phyloP scores from a whole-genome alignment of 73 alveolate genomes.

The Durusdinium trenchii region DNA sequence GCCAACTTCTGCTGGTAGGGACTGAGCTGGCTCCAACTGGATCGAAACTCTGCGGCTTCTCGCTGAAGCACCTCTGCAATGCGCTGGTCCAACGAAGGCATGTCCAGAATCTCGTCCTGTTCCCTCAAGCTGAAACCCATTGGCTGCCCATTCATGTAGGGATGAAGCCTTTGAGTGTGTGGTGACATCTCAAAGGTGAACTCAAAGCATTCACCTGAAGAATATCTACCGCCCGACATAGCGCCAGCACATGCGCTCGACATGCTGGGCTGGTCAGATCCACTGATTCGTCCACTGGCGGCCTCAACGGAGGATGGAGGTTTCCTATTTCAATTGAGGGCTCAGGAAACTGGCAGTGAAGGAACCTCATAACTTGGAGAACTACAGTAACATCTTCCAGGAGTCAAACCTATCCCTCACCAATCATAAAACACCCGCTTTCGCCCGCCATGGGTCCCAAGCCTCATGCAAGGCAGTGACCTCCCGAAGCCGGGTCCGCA shows the following conservation, averaged over 20 bases:
- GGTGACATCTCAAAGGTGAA: conserved; percentile 80
- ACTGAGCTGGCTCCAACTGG: conserved; percentile 12
- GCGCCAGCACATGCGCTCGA: too few relatives aligned
- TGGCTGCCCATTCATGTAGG: neutral
- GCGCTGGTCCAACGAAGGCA: neutral
- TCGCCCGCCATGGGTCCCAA: too few relatives aligned
- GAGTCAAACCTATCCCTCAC: too few relatives aligned
- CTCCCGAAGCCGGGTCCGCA: conserved; percentile 39
- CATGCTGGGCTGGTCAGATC: too few relatives aligned
- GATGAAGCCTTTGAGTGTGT: conserved; percentile 55
- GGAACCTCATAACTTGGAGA: too few relatives aligned
- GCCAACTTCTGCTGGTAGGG: conserved; percentile 67
- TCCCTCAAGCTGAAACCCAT: conserved; percentile 15
- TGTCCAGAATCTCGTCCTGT: neutral
- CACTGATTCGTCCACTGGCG: too few relatives aligned
- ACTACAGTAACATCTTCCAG: too few relatives aligned
- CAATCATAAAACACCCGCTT: too few relatives aligned
- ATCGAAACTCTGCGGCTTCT: conserved; percentile 17
- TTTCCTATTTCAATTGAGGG: too few relatives aligned
- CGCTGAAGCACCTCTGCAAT: conserved; percentile 1
- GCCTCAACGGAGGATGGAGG: too few relatives aligned
- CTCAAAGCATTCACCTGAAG: neutral
- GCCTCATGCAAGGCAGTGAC: conserved; percentile 58
- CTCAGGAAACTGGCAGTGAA: too few relatives aligned
- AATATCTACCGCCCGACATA: neutral